Base-by-base conservation (phyloP, 495 filamentous ascomycete genomes). In the Penicillium atrosanguineum region DNA sequence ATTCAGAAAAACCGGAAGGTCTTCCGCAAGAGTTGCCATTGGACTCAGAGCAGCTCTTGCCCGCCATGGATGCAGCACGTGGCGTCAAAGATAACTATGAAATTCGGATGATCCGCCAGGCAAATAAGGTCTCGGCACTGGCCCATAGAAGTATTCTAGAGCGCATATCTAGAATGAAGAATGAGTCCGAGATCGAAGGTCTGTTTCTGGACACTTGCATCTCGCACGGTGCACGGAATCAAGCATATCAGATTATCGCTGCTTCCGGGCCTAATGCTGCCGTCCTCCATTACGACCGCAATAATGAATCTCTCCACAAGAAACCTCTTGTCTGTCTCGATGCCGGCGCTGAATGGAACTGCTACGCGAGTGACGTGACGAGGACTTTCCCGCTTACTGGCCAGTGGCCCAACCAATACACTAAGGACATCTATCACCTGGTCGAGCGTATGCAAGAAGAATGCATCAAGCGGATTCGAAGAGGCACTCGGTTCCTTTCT, bases 341-440 rank as follows among this genome's bases (percentile, higher is more conserved):
- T 65, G 93, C 91, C 1, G 91, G 89, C 6, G 82, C 83, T 31
- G 93, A 96, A 65, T 95, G 82, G 80, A 70, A 85, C 12, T 90
- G 88, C 67, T 97, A 97, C 63, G 90, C 90, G n/a, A 85, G 83
- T 46, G 92, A 97, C 59, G 81, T 97, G 34, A 97, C 93, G 0
- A 81, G 93, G 6, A 95, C 92, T 2, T 84, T 95, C 59, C 93
- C 93, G 0, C 68, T 95, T 16, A 59, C 67, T 15, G 84, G 81
- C 1, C 65, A 72, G 0, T 92, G 86, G 79, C 80, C 83, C 1
- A 74, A 72, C 47, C 50, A 62, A 11, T 85, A 94, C 61, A 82
- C 82, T 3, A 77, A 77, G 46, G 77, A 80, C 34, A 85, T 95
- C 45, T 90, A 97, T 68, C 72, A 75, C 5, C 61, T 92, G 9